Base-by-base conservation (phyloP, 2,329 filamentous ascomycete species). In the Colletotrichum zoysiae region DNA sequence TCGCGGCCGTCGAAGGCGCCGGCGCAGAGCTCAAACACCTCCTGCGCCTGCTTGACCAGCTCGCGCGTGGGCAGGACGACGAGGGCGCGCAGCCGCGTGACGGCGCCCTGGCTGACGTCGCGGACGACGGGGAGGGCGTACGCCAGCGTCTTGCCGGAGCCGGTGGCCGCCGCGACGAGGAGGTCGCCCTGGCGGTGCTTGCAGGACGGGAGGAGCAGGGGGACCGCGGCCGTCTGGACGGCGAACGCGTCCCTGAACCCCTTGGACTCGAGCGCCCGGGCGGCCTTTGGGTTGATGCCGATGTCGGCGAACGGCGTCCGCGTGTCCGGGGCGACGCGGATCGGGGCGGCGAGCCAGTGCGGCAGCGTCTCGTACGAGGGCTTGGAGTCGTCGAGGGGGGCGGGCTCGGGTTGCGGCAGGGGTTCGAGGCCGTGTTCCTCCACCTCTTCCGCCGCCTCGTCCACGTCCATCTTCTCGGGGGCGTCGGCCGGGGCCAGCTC, bases 91-190 rank as follows among this genome's bases (percentile, higher is more conserved):
- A 99, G 83, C 67, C 89, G 88, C 0, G 92, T 93, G 14, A 90
- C 86, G 30, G 84, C 83, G 18, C 88, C 87, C 42, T 88, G 85
- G 75, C 92, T 91, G 60, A 99, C 84, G 62, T 92, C 91, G 57
- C 94, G 90, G 5, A 97, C 88, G 70, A 99, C 90, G 0, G 96
- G 96, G 3, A 99, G 84, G 0, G 95, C 89, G 78, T 99, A 99
- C 0, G 95, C 93, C 20, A 99, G 82, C 0, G 96, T 99, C 80
- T 99, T 99, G 68, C 96, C 96, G 0, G 96, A 98, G 11, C 96
- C 96, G 0, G 96, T 99, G 1, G 95, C 93, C 0, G 97, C 96
- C 9, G 95, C 96, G 3, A 99, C 91, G 56, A 97, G 92, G 5
- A 99, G 82, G 79, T 99, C 96, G 6, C 94, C 93, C 1, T 88